Percentiles rank a stretch among this genome's conserved stretches.
These are phyloP conservation scores for Calendula officinalis DNA, from an alignment of 129 eudicot genomes.

Conservation along the genomic window DNA sequence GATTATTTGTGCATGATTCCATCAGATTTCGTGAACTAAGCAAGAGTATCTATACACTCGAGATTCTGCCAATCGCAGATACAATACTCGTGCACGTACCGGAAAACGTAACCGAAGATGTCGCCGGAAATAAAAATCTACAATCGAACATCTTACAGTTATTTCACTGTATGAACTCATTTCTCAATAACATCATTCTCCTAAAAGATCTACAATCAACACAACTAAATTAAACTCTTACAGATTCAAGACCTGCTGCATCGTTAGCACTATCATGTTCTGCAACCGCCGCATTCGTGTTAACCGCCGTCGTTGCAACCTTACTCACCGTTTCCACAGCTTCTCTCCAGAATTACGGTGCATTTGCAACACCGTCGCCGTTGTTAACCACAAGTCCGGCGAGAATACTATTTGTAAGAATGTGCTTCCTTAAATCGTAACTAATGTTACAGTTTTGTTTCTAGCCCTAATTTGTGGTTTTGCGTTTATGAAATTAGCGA, in stretches of 20 bases:
- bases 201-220: neutral
- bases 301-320: slow-evolving; percentile 67
- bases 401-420: slow-evolving; percentile 73
- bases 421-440: neutral
- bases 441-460: neutral
- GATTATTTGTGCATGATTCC: neutral
- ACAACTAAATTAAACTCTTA: slow-evolving; percentile 9
- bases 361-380: slow-evolving; percentile 53
- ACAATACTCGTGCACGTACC: slow-evolving; percentile 53
- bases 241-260: slow-evolving; percentile 67
- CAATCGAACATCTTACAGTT: slow-evolving; percentile 70
- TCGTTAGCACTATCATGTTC: slow-evolving; percentile 55
- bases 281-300: slow-evolving; percentile 59
- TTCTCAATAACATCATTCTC: slow-evolving; percentile 4
- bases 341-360: slow-evolving; percentile 67
- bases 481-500: slow-evolving; percentile 53
- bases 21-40: slow-evolving; percentile 67
- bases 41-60: slow-evolving; percentile 44
- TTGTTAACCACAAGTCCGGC: slow-evolving; percentile 59
- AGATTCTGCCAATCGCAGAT: slow-evolving; percentile 46
- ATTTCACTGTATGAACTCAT: slow-evolving; percentile 61
- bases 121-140: slow-evolving; percentile 75
- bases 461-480: slow-evolving; percentile 3
- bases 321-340: slow-evolving; percentile 71
- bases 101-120: slow-evolving; percentile 77